These are phyloP conservation scores for Penicillium chermesinum DNA, from an alignment of 495 filamentous ascomycete genomes.

Conservation along the genomic window DNA sequence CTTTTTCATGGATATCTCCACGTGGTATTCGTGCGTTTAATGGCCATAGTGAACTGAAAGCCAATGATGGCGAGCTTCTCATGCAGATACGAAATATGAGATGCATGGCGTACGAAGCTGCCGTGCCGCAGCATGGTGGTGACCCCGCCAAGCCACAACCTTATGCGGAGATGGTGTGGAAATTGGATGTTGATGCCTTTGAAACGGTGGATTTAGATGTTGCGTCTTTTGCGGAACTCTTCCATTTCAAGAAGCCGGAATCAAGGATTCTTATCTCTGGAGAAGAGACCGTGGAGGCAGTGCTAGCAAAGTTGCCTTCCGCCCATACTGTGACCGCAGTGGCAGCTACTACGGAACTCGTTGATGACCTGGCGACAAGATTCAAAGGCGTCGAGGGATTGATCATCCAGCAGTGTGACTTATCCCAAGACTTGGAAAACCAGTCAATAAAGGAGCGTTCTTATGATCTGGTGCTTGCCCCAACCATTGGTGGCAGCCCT, in stretches of 20 bases:
- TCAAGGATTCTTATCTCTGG: not conserved
- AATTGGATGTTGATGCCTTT: not conserved
- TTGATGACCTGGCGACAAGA: not conserved
- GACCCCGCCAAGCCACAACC: not conserved
- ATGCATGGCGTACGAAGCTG: not conserved
- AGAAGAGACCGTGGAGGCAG: not conserved
- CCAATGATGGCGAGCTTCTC: not conserved
- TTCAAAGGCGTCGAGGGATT: not conserved
- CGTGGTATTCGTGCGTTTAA: not conserved
- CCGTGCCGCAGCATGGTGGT: not conserved
- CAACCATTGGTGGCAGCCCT: not conserved
- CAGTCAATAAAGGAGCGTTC: not conserved
- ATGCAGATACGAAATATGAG: not conserved
- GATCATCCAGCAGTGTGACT: not conserved
- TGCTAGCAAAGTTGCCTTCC: not conserved
- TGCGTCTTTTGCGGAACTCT: not conserved
- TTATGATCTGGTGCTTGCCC: not conserved
- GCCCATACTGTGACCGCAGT: not conserved
- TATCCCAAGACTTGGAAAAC: not conserved
- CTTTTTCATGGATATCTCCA: not conserved
- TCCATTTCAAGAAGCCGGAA: not conserved
- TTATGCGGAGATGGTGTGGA: not conserved
- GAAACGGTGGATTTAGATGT: not conserved
- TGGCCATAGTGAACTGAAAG: not conserved
- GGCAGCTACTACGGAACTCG: not conserved